Conservation (phyloP, 148 eudicot species). For the Silene latifolia region DNA sequence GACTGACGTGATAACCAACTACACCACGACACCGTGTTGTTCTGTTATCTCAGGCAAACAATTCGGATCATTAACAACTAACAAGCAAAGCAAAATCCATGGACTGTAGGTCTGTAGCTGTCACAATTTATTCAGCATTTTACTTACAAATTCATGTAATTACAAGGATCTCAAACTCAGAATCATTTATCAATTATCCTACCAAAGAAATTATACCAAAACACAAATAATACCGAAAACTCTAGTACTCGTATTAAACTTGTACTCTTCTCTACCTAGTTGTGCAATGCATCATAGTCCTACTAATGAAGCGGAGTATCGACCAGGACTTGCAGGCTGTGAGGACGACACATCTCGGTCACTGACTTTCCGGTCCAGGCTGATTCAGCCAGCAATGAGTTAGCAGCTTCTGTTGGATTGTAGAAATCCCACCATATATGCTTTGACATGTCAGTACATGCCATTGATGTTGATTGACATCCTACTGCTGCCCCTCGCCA, state of each 20-base stretch:
- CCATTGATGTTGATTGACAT: constrained; percentile 41
- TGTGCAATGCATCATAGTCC: no score
- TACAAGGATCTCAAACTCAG: no score
- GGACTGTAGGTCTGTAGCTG: no score
- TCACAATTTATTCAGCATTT: no score
- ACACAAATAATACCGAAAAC: no score
- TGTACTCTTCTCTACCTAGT: no score
- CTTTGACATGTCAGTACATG: constrained; percentile 33
- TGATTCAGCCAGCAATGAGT: constrained; percentile 53
- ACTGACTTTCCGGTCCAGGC: constrained; percentile 51
- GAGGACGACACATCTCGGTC: constrained; percentile 43
- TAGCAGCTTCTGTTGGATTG: constrained; percentile 50
- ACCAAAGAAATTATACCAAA: constrained; percentile 8
- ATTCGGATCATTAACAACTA: no score
- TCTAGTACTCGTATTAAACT: no score
- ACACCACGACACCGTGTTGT: constrained; percentile 76
- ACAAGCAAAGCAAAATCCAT: no score
- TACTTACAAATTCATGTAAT: no score
- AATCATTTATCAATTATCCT: no score
- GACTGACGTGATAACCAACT: constrained; percentile 99
- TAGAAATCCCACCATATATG: constrained; percentile 65
- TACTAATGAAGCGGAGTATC: constrained; percentile 9
- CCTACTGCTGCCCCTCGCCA: constrained; percentile 42
- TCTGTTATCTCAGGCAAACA: no score
- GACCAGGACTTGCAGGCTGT: constrained; percentile 34